Conservation (phyloP, 1,284 basidiomycete genomes). For the Apiotrichum domesticum region DNA sequence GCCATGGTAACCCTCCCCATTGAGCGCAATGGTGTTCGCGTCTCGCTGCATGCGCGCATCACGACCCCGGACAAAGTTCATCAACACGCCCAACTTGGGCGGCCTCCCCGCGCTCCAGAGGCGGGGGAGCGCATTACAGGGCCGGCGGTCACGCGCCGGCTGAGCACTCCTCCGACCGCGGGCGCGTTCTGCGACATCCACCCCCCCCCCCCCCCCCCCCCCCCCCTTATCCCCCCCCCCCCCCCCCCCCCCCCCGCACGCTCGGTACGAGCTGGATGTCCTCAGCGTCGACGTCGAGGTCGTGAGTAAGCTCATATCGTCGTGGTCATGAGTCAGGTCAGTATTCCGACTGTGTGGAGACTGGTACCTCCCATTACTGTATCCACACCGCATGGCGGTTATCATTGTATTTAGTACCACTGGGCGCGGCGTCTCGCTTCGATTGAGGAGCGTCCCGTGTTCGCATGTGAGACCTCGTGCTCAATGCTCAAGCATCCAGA, state of each 20-base stretch:
- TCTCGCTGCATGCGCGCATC: constrained; percentile 9
- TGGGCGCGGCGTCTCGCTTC: too few relatives aligned
- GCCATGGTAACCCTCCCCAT: constrained; percentile 1
- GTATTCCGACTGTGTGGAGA: too few relatives aligned
- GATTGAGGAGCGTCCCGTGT: too few relatives aligned
- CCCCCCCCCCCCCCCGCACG: constrained; percentile 6
- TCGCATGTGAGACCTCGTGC: too few relatives aligned
- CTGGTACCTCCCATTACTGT: too few relatives aligned
- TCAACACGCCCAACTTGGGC: constrained; percentile 8
- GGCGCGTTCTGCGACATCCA: neutral
- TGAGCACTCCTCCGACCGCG: constrained; percentile 15
- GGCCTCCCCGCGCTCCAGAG: constrained; percentile 9
- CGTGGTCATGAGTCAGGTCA: too few relatives aligned
- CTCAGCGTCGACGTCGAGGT: constrained; percentile 7
- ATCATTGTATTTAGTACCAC: too few relatives aligned
- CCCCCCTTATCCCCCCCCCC: neutral
- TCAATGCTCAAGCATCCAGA: too few relatives aligned
- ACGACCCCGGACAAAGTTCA: constrained; percentile 8
- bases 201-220: too few relatives aligned
- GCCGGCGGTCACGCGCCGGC: constrained; percentile 13
- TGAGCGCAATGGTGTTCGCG: neutral
- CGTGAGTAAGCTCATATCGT: constrained; percentile 4
- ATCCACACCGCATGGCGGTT: too few relatives aligned
- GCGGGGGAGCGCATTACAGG: constrained; percentile 5
- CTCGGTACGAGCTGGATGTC: constrained; percentile 17